Evolutionary conservation across 139 green algal genomes (phyloP), one percentile per base, ranked within the genome.

Genomic region (Volvox reticuliferus): DNA sequence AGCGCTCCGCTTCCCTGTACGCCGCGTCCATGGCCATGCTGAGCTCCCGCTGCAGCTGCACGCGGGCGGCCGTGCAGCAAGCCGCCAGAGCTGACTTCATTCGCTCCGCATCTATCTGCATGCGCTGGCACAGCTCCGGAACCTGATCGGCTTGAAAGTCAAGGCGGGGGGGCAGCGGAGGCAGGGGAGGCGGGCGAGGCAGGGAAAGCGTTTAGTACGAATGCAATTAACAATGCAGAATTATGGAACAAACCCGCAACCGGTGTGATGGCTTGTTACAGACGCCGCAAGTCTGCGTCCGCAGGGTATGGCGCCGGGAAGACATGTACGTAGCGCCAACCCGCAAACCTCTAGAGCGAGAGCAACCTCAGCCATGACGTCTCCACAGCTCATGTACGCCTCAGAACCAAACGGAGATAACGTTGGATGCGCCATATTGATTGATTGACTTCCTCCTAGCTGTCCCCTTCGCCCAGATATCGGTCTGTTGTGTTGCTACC

Each of bases 1-100:
- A 90, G 2, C 86, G 50, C 86, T 90, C 86, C 73, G 86, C 73
- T 33, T 84, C 86, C 73, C 86, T 75, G 73, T 90, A 90, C 73
- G 30, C 86, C 55, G 35, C 86, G 55, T 90, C 86, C 86, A 90
- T 84, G 73, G 55, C 22, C 21, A 16, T 33, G 73, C n/a, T 77
- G 50, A 90, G 65, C 73, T 90, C 75, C 44, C 30, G 30, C 50
- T 28, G 14, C 13, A 71, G 86, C 73, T 12, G 22, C 22, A 16
- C 16, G 2, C 55, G 32, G 3, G 55, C 73, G 22, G 75, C 86
- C 18, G 75, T 44, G 2, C 73, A 71, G 50, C 86, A 90, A 24
- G 73, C 28, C 22, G 35, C 73, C 30, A 90, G 73, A 14, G 73
- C 55, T 14, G 50, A 55, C 22, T 50, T 77, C n/a, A 90, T 73